Evolutionary conservation across 2,329 filamentous ascomycete genomes (phyloP), one percentile per base, ranked within the genome.

Genomic region (Aspergillus intermedius): DNA sequence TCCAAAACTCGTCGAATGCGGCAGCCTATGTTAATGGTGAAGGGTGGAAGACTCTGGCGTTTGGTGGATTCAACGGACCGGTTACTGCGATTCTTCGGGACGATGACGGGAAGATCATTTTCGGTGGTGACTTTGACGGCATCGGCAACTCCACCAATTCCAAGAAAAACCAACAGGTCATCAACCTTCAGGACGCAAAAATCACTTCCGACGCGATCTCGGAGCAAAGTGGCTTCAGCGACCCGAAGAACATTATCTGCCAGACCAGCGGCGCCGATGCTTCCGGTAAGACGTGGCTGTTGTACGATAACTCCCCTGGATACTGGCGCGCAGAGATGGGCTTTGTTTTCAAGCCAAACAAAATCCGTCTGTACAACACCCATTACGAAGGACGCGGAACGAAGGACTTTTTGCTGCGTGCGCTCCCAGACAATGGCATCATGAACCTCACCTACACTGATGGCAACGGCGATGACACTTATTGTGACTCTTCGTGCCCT

Each of bases 371-470:
- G 21, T 89, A 87, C 76, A 98, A 98, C 70, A 93, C 91, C 2
- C 83, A 87, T 58, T 77, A 83, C 46, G 82, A 93, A 59, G 89
- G 87, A 45, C 84, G 90, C 55, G 91, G 93, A 25, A 95, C 91
- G 25, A 87, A 88, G 72, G 87, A 86, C 0, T 98, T 88, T 73
- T 83, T 90, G 49, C 94, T 89, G 64, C 88, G 88, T 19, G 88
- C 90, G 15, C 74, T 91, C 50, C 91, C 91, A 4, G 82, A 91
- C 61, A 84, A 87, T 54, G 93, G 93, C 46, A 96, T 98, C 65
- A 88, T 98, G 83, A 96, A 97, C 69, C 78, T 98, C 62, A 95
- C 90, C 34, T 97, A 93, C 60, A 83, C 84, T 54, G 89, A 97
- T 61, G 84, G 86, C 21, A 74, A 65, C 1, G 86, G 86, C 22